phyloP scores from a whole-genome alignment of 345 rosid genomes.

The Citrus mangshanensis region DNA sequence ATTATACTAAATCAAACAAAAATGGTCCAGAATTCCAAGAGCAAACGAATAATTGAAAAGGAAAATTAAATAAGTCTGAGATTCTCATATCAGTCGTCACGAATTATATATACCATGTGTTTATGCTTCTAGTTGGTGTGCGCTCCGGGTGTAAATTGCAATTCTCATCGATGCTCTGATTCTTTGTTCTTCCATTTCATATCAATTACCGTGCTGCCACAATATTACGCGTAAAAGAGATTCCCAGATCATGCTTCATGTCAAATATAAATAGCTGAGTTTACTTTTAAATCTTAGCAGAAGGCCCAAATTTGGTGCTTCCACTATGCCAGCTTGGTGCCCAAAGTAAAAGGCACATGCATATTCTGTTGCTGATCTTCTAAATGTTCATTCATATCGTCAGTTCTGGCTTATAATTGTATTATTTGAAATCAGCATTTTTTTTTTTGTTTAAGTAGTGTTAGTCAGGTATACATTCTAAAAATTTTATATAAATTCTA shows the following conservation, averaged over 20 bases:
- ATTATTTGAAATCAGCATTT: too few species aligned
- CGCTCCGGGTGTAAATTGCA: neutral
- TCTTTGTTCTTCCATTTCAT: constrained; percentile 10
- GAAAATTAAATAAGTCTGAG: neutral
- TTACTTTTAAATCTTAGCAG: neutral
- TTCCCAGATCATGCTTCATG: constrained; percentile 5
- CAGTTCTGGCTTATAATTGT: too few species aligned
- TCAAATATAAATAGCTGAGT: neutral
- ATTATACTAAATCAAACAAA: neutral
- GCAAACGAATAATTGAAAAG: constrained; percentile 13
- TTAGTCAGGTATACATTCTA: too few species aligned
- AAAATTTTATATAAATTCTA: too few species aligned
- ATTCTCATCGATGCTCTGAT: neutral
- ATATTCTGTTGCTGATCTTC: too few species aligned
- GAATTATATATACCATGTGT: constrained; percentile 10
- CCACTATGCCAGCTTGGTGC: too few species aligned
- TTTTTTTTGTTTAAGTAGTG: too few species aligned
- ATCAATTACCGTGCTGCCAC: neutral
- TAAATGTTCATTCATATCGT: too few species aligned
- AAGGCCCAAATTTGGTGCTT: neutral
- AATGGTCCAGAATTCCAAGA: constrained; percentile 8
- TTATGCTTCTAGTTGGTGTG: constrained; percentile 22
- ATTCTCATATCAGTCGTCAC: neutral
- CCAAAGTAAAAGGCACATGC: too few species aligned
- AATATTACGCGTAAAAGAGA: neutral